Percentiles rank a stretch among this genome's conserved stretches.
Evolutionary conservation across 148 eudicot species (phyloP).

Genomic region (Cornus kousa): DNA sequence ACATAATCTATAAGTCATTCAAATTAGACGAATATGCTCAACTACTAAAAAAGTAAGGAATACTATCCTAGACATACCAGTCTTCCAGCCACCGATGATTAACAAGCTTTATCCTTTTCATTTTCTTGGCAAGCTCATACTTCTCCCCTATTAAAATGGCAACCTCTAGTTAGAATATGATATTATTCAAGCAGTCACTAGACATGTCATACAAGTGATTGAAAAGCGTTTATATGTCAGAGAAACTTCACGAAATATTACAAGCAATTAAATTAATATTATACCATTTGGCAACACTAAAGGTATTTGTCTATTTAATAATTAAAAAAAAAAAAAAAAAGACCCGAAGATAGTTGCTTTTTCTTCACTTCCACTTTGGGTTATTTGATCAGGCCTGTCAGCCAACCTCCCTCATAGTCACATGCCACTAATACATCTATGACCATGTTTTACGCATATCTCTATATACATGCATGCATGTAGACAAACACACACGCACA

Average conservation of each 20-base stretch:
- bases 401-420: too few relatives aligned
- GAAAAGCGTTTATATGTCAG: not conserved
- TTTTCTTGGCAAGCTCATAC: constrained; percentile 71
- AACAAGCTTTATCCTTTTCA: constrained; percentile 60
- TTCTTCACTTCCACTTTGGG: too few relatives aligned
- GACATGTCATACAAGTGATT: not conserved
- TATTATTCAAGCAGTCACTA: not conserved
- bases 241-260: not conserved
- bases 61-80: constrained; percentile 44
- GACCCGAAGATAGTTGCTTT: not conserved
- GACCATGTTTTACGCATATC: too few relatives aligned
- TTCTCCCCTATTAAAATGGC: constrained; percentile 66
- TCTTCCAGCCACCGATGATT: constrained; percentile 92
- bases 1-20: not conserved
- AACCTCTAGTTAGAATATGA: not conserved
- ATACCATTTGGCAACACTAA: not conserved
- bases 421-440: too few relatives aligned
- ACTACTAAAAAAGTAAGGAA: not conserved
- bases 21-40: not conserved
- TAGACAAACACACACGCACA: too few relatives aligned
- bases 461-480: not conserved
- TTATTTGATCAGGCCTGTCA: too few relatives aligned
- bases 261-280: not conserved
- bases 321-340: too few relatives aligned
- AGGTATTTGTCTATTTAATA: not conserved